These are phyloP conservation scores for Scheffersomyces spartinae DNA, from an alignment of 805 yeast genomes.

Conservation along the genomic window DNA sequence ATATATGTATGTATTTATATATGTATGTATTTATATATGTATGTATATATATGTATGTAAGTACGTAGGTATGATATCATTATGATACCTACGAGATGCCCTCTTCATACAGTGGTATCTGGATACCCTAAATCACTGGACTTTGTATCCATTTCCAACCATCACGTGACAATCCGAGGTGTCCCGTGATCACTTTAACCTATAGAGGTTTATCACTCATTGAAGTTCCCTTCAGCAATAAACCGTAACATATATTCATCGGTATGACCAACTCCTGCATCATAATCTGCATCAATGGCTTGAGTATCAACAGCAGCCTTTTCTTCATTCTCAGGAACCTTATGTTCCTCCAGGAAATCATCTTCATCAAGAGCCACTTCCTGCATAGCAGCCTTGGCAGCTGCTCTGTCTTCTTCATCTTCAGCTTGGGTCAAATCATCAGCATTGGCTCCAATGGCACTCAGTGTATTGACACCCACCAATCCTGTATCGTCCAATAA, in stretches of 20 bases:
- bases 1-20: too few species aligned
- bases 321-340: constrained; percentile 11
- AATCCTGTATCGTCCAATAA: constrained; percentile 68
- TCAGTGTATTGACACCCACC: too few species aligned
- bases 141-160: too few species aligned
- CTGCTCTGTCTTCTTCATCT: constrained; percentile 83
- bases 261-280: constrained; percentile 65
- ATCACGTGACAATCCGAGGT: too few species aligned
- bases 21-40: too few species aligned
- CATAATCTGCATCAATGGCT: constrained; percentile 36
- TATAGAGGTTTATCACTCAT: constrained; percentile 9
- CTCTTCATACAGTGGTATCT: too few species aligned
- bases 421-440: constrained; percentile 82
- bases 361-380: constrained; percentile 78
- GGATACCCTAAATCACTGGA: too few species aligned
- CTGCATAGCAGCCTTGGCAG: constrained; percentile 80
- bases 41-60: too few species aligned
- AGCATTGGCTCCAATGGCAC: too few species aligned
- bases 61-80: too few species aligned
- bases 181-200: too few species aligned
- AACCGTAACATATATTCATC: constrained; percentile 95
- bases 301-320: constrained; percentile 13
- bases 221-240: constrained; percentile 72
- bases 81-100: too few species aligned
- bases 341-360: constrained; percentile 60